Percentiles rank a stretch among this genome's conserved stretches.
These are phyloP conservation scores for Hyaloscypha finlandica DNA, from an alignment of 495 filamentous ascomycete genomes.

Conservation along the genomic window DNA sequence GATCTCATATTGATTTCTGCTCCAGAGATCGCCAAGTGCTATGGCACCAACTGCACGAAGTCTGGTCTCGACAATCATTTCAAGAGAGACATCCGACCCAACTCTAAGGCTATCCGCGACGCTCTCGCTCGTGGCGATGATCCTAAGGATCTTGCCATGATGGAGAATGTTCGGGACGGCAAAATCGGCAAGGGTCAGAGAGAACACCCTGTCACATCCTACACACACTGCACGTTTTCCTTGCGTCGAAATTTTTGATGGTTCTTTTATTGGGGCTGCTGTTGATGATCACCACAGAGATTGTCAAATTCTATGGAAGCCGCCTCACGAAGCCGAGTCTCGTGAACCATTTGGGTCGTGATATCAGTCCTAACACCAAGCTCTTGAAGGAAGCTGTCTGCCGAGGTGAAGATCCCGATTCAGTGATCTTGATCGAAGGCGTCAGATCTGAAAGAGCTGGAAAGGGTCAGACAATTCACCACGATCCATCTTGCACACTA, in stretches of 20 bases:
- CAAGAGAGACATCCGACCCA: constrained; percentile 2
- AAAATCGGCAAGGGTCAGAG: constrained; percentile 8
- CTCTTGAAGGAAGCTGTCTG: constrained; percentile 6
- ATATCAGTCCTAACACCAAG: not conserved
- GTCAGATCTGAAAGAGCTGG: not conserved
- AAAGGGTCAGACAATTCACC: constrained; percentile 6
- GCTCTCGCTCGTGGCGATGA: constrained; percentile 8
- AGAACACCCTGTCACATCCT: not conserved
- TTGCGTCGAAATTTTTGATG: not conserved
- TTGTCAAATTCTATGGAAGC: constrained; percentile 17
- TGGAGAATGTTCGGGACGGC: constrained; percentile 1
- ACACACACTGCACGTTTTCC: constrained; percentile 12
- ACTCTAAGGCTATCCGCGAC: constrained; percentile 3
- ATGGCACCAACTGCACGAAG: constrained; percentile 15
- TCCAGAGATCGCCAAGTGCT: constrained; percentile 22
- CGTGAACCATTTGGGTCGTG: not conserved
- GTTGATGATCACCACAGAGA: constrained; percentile 12
- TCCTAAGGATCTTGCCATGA: constrained; percentile 16
- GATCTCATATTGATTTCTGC: constrained; percentile 4
- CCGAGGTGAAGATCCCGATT: not conserved
- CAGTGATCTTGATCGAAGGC: not conserved
- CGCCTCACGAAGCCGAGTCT: not conserved
- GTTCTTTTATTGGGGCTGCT: not conserved
- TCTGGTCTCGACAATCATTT: not conserved
- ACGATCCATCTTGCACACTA: not conserved